Percentiles rank a stretch among this genome's conserved stretches.
phyloP scores from a whole-genome alignment of 2,329 filamentous ascomycete genomes.

The Aureobasidium mangrovei region DNA sequence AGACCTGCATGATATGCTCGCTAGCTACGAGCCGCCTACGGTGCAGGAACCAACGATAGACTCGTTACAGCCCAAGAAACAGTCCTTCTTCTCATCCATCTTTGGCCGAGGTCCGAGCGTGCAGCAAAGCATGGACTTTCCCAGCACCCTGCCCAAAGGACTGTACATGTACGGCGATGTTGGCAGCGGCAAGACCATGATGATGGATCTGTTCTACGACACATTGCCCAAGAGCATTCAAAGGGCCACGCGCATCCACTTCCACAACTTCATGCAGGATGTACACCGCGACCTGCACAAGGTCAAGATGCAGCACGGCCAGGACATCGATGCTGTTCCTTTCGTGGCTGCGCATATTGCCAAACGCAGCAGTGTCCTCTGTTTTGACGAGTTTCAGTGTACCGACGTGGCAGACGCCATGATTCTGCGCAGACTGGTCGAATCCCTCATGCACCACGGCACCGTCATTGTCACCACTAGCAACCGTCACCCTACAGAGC shows the following conservation, averaged over 20 bases:
- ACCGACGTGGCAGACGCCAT: constrained; percentile 98
- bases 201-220: constrained; percentile 98
- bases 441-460: constrained; percentile 91
- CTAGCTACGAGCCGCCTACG: constrained; percentile 60
- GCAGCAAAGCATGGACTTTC: constrained; percentile 1
- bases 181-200: constrained; percentile 96
- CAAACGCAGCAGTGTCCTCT: constrained; percentile 72
- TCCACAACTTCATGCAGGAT: constrained; percentile 99
- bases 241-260: constrained; percentile 87
- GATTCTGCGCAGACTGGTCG: constrained; percentile 81
- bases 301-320: constrained; percentile 82
- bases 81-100: constrained; percentile 49
- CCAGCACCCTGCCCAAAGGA: constrained; percentile 61
- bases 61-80: constrained; percentile 49
- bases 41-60: constrained; percentile 73
- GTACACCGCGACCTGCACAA: constrained; percentile 84
- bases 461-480: constrained; percentile 93
- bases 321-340: constrained; percentile 80
- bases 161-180: constrained; percentile 96
- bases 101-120: constrained; percentile 42
- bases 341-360: constrained; percentile 95
- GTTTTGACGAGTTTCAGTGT: constrained; percentile 98
- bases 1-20: constrained; percentile 75
- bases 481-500: constrained; percentile 89
- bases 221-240: constrained; percentile 72